Evolutionary conservation across 352 stramenopile genomes (phyloP).

Genomic region (Aphanomyces euteiches): DNA sequence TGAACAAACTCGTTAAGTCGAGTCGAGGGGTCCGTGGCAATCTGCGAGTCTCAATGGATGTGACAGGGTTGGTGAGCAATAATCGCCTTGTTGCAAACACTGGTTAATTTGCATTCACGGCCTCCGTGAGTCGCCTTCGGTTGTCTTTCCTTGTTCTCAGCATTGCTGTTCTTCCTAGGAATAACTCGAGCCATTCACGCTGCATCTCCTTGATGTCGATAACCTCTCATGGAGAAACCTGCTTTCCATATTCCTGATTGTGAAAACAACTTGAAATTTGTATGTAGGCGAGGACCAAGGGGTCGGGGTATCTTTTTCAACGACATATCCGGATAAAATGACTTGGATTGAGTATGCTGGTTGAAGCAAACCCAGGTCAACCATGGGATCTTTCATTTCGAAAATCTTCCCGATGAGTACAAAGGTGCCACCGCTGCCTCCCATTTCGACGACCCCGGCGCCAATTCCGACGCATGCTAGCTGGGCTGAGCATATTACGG

Average conservation of each 20-base stretch:
- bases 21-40: too few species aligned
- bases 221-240: too few species aligned
- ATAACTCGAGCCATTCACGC: too few species aligned
- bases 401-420: constrained; percentile 21
- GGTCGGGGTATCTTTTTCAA: neutral
- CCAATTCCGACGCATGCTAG: constrained; percentile 26
- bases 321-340: too few species aligned
- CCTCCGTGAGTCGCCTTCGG: neutral
- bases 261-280: neutral
- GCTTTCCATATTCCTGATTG: too few species aligned
- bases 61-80: too few species aligned
- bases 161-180: neutral
- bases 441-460: neutral
- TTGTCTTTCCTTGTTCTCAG: neutral
- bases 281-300: neutral
- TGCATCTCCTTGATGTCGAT: too few species aligned
- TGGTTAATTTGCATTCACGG: too few species aligned
- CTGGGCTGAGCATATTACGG: constrained; percentile 59
- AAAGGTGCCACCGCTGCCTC: neutral
- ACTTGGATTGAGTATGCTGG: neutral
- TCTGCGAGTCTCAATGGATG: too few species aligned
- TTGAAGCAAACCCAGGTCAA: neutral
- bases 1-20: too few species aligned
- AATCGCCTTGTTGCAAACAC: too few species aligned
- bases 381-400: constrained; percentile 3